Percentiles rank a stretch among this genome's conserved stretches.
These are phyloP conservation scores for Cyclotella atomus DNA, from an alignment of 108 stramenopile species.

Conservation along the genomic window DNA sequence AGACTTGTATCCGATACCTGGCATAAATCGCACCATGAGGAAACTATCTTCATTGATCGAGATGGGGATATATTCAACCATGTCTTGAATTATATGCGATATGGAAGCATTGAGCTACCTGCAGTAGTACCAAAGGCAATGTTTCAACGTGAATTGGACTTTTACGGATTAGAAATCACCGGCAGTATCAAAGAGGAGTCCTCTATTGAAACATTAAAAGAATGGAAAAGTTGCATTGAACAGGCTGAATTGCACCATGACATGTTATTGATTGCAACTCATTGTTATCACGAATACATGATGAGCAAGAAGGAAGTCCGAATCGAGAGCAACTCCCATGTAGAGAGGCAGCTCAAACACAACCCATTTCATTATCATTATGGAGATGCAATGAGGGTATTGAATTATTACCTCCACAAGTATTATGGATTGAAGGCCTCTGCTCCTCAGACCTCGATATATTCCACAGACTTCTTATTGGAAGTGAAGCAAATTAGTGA, in stretches of 20 bases:
- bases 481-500: neutral
- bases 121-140: neutral
- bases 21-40: neutral
- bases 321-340: neutral
- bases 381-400: neutral
- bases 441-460: neutral
- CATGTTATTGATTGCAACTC: slow-evolving; percentile 7
- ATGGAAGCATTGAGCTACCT: slow-evolving; percentile 4
- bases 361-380: slow-evolving; percentile 4
- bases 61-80: slow-evolving; percentile 4
- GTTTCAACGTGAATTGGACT: slow-evolving; percentile 12
- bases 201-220: slow-evolving; percentile 15
- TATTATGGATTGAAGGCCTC: slow-evolving; percentile 3
- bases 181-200: neutral
- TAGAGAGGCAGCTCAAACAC: slow-evolving; percentile 2
- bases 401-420: slow-evolving; percentile 9
- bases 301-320: neutral
- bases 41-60: slow-evolving; percentile 8
- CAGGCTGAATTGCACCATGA: slow-evolving; percentile 3
- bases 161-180: neutral
- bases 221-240: neutral
- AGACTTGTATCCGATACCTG: slow-evolving; percentile 9
- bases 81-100: slow-evolving; percentile 5
- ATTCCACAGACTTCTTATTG: slow-evolving; percentile 1
- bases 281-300: slow-evolving; percentile 9